phyloP scores from a whole-genome alignment of 73 alveolate species.

The Uronychia setigera region DNA sequence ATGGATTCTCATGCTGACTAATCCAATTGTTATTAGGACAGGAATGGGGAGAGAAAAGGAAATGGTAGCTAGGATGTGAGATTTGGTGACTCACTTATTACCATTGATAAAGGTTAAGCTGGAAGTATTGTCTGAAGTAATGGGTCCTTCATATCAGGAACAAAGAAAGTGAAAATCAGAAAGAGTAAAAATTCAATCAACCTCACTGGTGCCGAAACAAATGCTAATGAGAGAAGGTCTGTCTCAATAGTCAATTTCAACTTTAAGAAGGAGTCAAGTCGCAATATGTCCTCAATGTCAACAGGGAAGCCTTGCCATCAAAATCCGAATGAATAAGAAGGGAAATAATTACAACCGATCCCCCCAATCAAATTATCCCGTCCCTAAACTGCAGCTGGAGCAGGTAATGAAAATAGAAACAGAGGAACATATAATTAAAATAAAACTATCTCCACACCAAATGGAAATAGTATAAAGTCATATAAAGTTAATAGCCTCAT shows the following conservation, averaged over 20 bases:
- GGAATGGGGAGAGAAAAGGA: not conserved
- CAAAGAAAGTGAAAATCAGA: not conserved
- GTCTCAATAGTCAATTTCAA: not conserved
- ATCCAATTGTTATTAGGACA: not conserved
- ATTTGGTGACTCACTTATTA: not conserved
- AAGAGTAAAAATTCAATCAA: not conserved
- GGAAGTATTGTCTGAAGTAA: not conserved
- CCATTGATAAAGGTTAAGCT: not conserved
- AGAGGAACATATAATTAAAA: too few species aligned
- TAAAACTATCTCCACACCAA: too few species aligned
- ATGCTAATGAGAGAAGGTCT: not conserved
- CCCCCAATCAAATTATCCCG: too few species aligned
- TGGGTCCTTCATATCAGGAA: not conserved
- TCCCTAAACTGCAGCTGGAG: too few species aligned
- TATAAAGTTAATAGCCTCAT: too few species aligned
- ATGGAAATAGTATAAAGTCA: too few species aligned
- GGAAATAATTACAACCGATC: too few species aligned
- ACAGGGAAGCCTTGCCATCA: too few species aligned
- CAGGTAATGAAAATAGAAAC: too few species aligned
- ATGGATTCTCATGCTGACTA: not conserved
- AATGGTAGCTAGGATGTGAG: not conserved
- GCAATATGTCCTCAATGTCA: not conserved
- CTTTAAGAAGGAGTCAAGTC: not conserved
- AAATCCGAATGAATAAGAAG: too few species aligned
- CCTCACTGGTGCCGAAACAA: not conserved